Base-by-base conservation (phyloP, 345 rosid species). In the Bruguiera gymnorhiza region DNA sequence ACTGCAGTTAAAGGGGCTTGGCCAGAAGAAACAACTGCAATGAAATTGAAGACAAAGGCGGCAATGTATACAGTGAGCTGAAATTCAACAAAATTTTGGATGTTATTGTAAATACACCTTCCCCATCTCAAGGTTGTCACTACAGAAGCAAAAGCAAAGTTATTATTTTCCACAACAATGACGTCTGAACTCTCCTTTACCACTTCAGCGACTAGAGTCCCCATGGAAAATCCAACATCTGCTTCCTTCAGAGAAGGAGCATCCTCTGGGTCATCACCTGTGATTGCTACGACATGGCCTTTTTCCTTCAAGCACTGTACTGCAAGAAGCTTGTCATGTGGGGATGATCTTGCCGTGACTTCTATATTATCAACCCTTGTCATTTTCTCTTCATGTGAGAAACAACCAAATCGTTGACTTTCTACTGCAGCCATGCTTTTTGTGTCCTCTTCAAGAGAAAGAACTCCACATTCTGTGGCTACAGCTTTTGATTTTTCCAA, bases 1-100 rank as follows among this genome's bases (percentile, higher is more conserved):
- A 93, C 94, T 3, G 98, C 98, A 9, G 91, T 90, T 62, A 93
- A 88, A 32, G 98, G 97, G 52, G 91, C 87, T 68, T 91, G 74
- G 67, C 97, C 97, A 80, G 88, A 75, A 77, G 89, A 86, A 58
- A 85, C 74, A 56, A 86, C 93, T 30, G 87, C 89, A 13, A 85
- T 68, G 64, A 93, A 86, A 77, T 93, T 88, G 76, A 88, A 82
- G 50, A 83, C 82, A 11, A 84, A 83, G 50, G 90, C 90, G 32
- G 88, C 88, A 4, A 88, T 79, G 71, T 86, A 84, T 26, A 88
- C 85, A 4, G 93, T 84, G 11, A 88, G 82, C 74, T 86, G 93
- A 78, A 88, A 86, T 65, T 88, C 91, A 69, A 88, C 82, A 76
- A 88, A 88, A 48, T 32, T 18, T 13, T 46, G 53, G 24, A 63